Percentiles rank a stretch among this genome's conserved stretches.
Evolutionary conservation across 805 yeast genomes (phyloP).

Genomic region (Kockiozyma suomiensis): DNA sequence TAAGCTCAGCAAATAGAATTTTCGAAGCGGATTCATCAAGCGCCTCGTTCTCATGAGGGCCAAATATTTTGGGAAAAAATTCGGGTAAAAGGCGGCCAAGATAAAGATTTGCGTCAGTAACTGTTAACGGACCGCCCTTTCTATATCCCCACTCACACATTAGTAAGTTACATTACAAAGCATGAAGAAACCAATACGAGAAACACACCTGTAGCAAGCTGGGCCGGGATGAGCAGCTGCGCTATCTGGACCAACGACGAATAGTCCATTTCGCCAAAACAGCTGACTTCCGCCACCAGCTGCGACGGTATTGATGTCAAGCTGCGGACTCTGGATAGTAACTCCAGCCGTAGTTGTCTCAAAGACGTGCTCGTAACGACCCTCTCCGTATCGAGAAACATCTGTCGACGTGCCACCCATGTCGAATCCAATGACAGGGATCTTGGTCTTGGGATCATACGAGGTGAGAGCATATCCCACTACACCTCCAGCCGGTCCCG

Average conservation of each 20-base stretch:
- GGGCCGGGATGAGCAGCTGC: conserved; percentile 92
- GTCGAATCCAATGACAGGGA: conserved; percentile 78
- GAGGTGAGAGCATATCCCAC: conserved; percentile 91
- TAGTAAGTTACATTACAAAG: not conserved
- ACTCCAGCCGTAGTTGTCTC: conserved; percentile 85
- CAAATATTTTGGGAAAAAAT: conserved; percentile 78
- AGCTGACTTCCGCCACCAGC: conserved; percentile 82
- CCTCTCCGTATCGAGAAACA: conserved; percentile 71
- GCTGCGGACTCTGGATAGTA: conserved; percentile 80
- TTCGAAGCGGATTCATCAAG: conserved; percentile 60
- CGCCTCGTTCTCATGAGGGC: conserved; percentile 74
- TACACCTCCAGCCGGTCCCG: conserved; percentile 98
- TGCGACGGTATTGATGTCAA: conserved; percentile 79
- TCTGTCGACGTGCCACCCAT: conserved; percentile 94
- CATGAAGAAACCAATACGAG: not conserved
- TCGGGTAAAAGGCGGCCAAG: conserved; percentile 74
- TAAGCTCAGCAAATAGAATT: conserved; percentile 55
- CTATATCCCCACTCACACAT: conserved; percentile 41
- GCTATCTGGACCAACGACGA: conserved; percentile 83
- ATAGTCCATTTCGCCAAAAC: conserved; percentile 68
- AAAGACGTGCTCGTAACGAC: conserved; percentile 73
- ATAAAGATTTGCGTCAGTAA: conserved; percentile 80
- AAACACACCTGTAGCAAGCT: conserved; percentile 59
- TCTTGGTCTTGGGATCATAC: conserved; percentile 54
- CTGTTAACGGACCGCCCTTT: conserved; percentile 80